Base-by-base conservation (phyloP, 2,329 filamentous ascomycete species). In the Alternaria arborescens region DNA sequence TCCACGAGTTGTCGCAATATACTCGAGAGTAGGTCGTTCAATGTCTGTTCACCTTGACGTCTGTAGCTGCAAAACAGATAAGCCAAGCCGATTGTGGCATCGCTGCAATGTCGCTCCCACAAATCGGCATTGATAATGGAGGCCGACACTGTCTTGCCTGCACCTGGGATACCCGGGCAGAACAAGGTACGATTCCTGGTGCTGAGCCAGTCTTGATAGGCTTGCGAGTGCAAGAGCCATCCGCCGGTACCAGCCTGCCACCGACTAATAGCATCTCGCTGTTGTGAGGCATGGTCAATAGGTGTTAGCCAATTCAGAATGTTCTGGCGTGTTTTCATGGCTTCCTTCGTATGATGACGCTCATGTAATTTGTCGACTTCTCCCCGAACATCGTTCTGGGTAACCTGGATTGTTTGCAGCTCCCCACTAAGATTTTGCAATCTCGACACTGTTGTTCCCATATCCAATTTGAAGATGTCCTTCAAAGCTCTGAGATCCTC, bases 271-370 rank as follows among this genome's bases (percentile, higher is more conserved):
- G 32, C 6, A 36, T 36, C 32, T 36, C 5, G 32, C 14, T 36
- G 32, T 36, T 36, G 12, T 36, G 32, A 36, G 1, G 32, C 32
- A 8, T 36, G 32, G 14, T 36, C 32, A 12, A 36, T 14, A 3
- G 32, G 14, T 16, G 32, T 34, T 1, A 34, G 4, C 32, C 32
- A 34, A 0, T 34, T 0, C 1, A 34, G 1, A 6, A 34, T 34
- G 0, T 1, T 14, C 1, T 7, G 5, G 16, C 14, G 14, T 14
- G 16, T 1, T 34, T 7, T 5, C 4, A 5, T 6, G 6, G 12
- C 32, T 34, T 34, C 32, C 4, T 36, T 16, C 32, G 6, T 36
- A 14, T 36, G 5, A 3, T 36, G 32, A 8, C 14, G 32, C 14
- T 36, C 32, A 36, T 36, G 32, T 1, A 36, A 5, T 0, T 14